Evolutionary conservation across 768 basidiomycete species (phyloP).

Genomic region (Naematelia aurantialba): DNA sequence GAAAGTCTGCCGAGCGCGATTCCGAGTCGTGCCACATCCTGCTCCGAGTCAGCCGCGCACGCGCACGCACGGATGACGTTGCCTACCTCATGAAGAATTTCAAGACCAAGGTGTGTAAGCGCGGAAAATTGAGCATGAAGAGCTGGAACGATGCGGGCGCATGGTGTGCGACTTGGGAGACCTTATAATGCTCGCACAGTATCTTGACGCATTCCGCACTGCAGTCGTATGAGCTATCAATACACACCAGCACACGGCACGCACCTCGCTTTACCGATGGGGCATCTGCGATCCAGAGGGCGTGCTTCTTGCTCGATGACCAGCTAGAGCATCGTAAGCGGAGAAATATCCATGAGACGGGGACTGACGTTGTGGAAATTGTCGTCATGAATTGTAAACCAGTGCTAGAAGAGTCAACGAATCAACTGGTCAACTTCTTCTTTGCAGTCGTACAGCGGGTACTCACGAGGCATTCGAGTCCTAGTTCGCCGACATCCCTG

Average conservation of each 20-base stretch:
- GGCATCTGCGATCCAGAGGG: conserved; percentile 29
- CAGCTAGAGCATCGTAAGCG: conserved; percentile 23
- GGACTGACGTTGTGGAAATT: conserved; percentile 35
- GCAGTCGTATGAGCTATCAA: conserved; percentile 1
- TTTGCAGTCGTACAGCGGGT: not conserved
- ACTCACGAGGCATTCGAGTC: conserved; percentile 41
- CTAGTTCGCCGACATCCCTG: conserved; percentile 37
- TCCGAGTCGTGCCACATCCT: conserved; percentile 45
- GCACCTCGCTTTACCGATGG: conserved; percentile 39
- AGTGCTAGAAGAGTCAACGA: too few relatives aligned
- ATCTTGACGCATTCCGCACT: conserved; percentile 45
- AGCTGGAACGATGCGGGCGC: conserved; percentile 32
- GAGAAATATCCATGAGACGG: not conserved
- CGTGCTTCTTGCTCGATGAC: conserved; percentile 38
- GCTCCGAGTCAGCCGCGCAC: not conserved
- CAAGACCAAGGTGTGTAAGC: conserved; percentile 34
- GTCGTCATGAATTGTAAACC: conserved; percentile 36
- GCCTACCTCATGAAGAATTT: conserved; percentile 42
- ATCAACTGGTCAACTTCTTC: not conserved
- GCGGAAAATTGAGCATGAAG: conserved; percentile 35
- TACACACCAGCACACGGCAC: not conserved
- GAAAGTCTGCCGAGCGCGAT: conserved; percentile 30
- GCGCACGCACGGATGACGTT: not conserved
- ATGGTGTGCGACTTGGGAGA: conserved; percentile 35
- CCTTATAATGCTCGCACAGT: conserved; percentile 42